Evolutionary conservation across 257 asterid genomes (phyloP).

Genomic region (Penstemon davidsonii): DNA sequence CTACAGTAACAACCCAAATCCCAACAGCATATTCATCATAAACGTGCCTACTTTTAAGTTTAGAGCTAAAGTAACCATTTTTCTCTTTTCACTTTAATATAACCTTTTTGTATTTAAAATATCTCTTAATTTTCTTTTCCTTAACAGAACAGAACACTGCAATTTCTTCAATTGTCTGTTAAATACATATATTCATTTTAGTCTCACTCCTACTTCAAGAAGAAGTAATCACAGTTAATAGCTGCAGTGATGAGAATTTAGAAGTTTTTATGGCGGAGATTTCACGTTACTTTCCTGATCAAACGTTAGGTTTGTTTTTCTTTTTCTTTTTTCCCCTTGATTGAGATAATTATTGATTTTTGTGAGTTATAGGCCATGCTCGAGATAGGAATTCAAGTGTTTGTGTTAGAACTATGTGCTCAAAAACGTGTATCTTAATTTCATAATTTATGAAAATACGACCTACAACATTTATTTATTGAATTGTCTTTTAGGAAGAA

Average conservation of each 20-base stretch:
- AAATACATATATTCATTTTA: neutral
- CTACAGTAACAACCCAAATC: neutral
- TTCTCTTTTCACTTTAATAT: neutral
- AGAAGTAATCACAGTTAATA: neutral
- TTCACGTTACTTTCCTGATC: constrained; percentile 1
- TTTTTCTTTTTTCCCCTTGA: neutral
- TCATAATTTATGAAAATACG: no score
- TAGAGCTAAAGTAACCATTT: neutral
- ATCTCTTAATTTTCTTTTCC: neutral
- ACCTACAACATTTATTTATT: no score
- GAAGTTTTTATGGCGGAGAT: neutral
- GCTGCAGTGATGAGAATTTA: no score
- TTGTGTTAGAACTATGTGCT: no score
- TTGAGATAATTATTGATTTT: no score
- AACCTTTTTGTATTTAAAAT: no score
- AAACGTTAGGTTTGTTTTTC: neutral
- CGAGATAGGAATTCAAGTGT: no score
- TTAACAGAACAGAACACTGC: neutral
- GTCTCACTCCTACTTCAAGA: neutral
- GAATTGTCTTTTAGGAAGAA: no score
- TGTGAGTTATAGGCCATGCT: no score
- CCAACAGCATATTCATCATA: neutral
- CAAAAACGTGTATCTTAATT: no score
- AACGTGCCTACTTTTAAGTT: neutral
- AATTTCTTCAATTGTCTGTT: neutral